Evolutionary conservation across 805 yeast species (phyloP), one percentile per base, ranked within the genome.

Genomic region (Candida cerambycidarum): DNA sequence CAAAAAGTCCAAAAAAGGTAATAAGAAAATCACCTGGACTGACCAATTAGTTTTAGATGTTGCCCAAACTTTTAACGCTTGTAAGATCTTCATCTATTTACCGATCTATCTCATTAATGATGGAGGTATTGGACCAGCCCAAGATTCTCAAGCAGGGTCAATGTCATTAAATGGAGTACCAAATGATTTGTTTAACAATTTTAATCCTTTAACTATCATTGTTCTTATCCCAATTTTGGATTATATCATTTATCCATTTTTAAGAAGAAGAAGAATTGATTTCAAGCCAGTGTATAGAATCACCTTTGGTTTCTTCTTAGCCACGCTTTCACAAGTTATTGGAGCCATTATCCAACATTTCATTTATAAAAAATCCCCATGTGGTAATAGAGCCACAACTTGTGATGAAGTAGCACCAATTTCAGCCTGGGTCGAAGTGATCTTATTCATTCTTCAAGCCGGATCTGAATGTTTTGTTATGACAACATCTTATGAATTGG

Each of bases 161-260:
- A 75, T 77, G 81, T 57, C 69, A 10, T 62, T 75, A 23, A 61
- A 73, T 25, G 78, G 79, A 37, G 78, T 78, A 51, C 81, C 81
- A 45, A 77, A 77, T 52, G 82, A 78, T 64, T 67, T 77, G 51
- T 73, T 76, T 62, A 69, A 63, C 48, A 76, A 75, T 53, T 75
- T 78, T 62, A 77, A 78, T 51, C 80, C 79, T 34, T 64, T 77
- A 45, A 71, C 80, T 13, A 78, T 77, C 50, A 74, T 77, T 47
- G 63, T 76, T 38, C 61, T 75, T 44, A 67, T 77, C 44, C 82
- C 82, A 46, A 61, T 77, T 38, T 63, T 76, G 53, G 79, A 78
- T 53, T 61, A 69, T 47, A 39, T 58, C 15, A 31, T 78, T 12
- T 77, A 77, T 51, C 82, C 82, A 46, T 28, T 59, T 2, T 56